Percentiles rank a stretch among this genome's conserved stretches.
Evolutionary conservation across 2,329 filamentous ascomycete species (phyloP).

Genomic region (Alternaria sp.): DNA sequence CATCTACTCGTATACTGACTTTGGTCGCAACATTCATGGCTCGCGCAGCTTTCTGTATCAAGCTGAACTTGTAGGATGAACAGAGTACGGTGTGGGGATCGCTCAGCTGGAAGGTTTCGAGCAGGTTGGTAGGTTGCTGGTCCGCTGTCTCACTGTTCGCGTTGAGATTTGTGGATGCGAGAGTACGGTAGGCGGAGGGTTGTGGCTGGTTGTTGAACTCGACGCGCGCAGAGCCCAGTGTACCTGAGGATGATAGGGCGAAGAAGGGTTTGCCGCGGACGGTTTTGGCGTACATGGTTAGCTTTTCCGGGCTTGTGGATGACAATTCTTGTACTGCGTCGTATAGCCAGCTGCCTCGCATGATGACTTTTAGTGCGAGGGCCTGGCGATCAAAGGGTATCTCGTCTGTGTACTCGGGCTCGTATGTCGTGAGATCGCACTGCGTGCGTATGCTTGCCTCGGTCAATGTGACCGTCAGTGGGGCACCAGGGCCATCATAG

Average conservation of each 20-base stretch:
- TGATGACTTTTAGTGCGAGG: slow-evolving; percentile 91
- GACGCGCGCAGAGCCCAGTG: slow-evolving; percentile 67
- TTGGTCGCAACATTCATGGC: slow-evolving; percentile 96
- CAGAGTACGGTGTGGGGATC: slow-evolving; percentile 33
- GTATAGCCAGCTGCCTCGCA: slow-evolving; percentile 77
- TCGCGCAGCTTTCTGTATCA: slow-evolving; percentile 83
- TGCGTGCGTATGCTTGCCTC: slow-evolving; percentile 77
- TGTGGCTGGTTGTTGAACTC: slow-evolving; percentile 63
- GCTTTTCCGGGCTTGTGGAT: slow-evolving; percentile 73
- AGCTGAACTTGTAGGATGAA: slow-evolving; percentile 83
- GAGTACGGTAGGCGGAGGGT: slow-evolving; percentile 25
- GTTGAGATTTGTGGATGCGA: slow-evolving; percentile 24
- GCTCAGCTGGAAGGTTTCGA: slow-evolving; percentile 76
- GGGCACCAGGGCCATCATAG: slow-evolving; percentile 76
- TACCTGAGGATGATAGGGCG: slow-evolving; percentile 71
- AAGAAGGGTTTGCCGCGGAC: slow-evolving; percentile 67
- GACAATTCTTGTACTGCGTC: slow-evolving; percentile 75
- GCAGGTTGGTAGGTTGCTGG: slow-evolving; percentile 53
- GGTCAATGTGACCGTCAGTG: slow-evolving; percentile 84
- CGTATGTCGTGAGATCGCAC: slow-evolving; percentile 88
- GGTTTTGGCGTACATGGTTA: slow-evolving; percentile 65
- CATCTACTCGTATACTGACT: slow-evolving; percentile 87
- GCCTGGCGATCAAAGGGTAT: slow-evolving; percentile 88
- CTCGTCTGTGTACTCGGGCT: slow-evolving; percentile 70
- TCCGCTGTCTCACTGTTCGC: slow-evolving; percentile 12